Percentiles rank a stretch among this genome's conserved stretches.
These are phyloP conservation scores for Cladorrhinum sp. DNA, from an alignment of 2,329 filamentous ascomycete genomes.

Conservation along the genomic window DNA sequence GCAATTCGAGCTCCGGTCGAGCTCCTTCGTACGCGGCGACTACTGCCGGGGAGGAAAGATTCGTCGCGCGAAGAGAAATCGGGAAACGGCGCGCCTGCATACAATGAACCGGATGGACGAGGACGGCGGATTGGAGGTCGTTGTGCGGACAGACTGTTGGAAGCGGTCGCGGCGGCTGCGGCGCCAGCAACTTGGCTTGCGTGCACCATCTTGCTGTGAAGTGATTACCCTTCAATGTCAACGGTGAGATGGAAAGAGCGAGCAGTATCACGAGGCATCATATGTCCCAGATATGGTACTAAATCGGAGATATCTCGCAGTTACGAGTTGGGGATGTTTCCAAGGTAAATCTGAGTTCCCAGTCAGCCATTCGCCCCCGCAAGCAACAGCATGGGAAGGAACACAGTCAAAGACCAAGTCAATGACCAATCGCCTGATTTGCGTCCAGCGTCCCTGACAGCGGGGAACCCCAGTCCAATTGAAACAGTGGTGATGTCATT, in stretches of 20 bases:
- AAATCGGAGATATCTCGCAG: not conserved
- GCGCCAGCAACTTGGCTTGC: constrained; percentile 11
- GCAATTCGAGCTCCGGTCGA: constrained; percentile 16
- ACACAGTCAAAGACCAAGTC: not conserved
- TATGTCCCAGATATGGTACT: not conserved
- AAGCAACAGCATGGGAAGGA: not conserved
- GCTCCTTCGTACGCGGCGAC: constrained; percentile 22
- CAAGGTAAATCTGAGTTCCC: too few relatives aligned
- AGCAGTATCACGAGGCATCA: not conserved
- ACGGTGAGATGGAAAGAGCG: not conserved
- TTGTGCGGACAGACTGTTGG: not conserved
- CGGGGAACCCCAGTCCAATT: not conserved
- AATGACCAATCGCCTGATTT: not conserved
- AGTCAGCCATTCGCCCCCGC: not conserved
- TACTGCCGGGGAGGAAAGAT: constrained; percentile 16
- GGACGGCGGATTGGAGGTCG: constrained; percentile 23
- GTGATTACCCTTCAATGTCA: not conserved
- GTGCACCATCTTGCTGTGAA: constrained; percentile 13
- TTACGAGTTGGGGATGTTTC: not conserved
- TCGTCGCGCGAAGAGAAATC: constrained; percentile 30
- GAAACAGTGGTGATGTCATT: not conserved
- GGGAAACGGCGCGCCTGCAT: constrained; percentile 50
- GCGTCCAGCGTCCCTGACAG: not conserved
- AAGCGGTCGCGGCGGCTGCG: constrained; percentile 11
- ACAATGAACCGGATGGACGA: constrained; percentile 47